phyloP scores from a whole-genome alignment of 2,329 filamentous ascomycete species.

The Trichoderma gracile region DNA sequence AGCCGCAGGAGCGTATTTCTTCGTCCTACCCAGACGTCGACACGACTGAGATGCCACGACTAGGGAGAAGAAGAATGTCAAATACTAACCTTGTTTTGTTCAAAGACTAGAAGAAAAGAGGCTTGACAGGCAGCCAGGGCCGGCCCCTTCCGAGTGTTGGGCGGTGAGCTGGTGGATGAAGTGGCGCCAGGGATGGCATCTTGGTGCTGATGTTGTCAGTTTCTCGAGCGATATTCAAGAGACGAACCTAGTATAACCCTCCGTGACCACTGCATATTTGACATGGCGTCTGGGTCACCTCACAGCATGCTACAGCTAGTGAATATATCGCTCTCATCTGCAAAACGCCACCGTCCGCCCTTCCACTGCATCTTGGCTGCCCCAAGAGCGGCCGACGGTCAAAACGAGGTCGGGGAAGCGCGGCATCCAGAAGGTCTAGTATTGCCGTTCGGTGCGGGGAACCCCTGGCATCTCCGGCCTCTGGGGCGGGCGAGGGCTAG shows the following conservation, averaged over 20 bases:
- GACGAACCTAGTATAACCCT: neutral
- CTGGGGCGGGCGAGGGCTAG: slow-evolving; percentile 6
- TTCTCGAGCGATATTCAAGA: neutral
- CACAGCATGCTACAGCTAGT: neutral
- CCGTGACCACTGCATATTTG: neutral
- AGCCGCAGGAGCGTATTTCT: neutral
- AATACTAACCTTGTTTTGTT: neutral
- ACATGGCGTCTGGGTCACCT: neutral
- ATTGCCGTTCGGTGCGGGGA: slow-evolving; percentile 12
- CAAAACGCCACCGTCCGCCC: neutral
- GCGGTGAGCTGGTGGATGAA: slow-evolving; percentile 10
- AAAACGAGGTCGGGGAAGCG: slow-evolving; percentile 17
- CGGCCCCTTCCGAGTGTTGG: slow-evolving; percentile 13
- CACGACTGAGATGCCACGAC: neutral
- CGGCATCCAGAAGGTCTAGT: neutral
- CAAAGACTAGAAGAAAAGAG: neutral
- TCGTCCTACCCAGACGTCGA: neutral
- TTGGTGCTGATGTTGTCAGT: neutral
- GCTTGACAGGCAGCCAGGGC: neutral
- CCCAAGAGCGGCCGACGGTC: neutral
- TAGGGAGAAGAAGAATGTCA: neutral
- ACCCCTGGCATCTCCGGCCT: slow-evolving; percentile 10
- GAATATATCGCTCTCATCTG: neutral
- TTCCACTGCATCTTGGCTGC: neutral
- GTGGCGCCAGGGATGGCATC: neutral